Evolutionary conservation across 306 rosid genomes (phyloP), one percentile per base, ranked within the genome.

Genomic region (Inga leiocalycina): DNA sequence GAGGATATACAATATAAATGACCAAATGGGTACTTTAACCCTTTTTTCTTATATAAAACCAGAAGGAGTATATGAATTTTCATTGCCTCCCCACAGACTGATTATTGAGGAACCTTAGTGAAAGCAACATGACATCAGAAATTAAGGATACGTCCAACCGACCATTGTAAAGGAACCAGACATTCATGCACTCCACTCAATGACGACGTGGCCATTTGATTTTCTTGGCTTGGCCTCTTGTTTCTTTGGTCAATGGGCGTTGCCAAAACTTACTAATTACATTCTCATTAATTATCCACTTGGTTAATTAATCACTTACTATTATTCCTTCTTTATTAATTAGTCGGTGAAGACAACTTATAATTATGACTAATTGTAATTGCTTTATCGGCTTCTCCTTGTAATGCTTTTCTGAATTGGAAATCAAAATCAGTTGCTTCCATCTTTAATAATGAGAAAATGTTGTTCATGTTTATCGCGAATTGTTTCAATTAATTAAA

Each of bases 341-440:
- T 57, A 59, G 66, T 11, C 79, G 82, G 81, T 62, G 13, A 81
- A 78, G 87, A 84, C 71, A 81, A 30, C 48, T 74, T 43, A 49
- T 71, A 72, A 84, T 87, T 82, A 87, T 30, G 4, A 77, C 41
- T 46, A 2, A 6, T 41, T 74, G 12, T n/a, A 52, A 43, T 81
- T 70, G 12, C 16, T 30, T 64, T 30, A 32, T 32, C 70, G 5
- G 5, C 15, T 61, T 24, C 67, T 24, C 16, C 24, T 61, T 22
- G 35, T 8, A 22, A 61, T 22, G 27, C 65, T 11, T 56, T 61
- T 61, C 4, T 61, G 35, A 27, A 57, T 57, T n/a, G 32, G 65
- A 10, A 20, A 57, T 14, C 32, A 16, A n/a, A 57, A 8, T 9
- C 30, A 20, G 32, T 7, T 57, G 65, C 65, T 57, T 52, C 6